Evolutionary conservation across 306 rosid species (phyloP).

Genomic region (Fragaria ananassa): DNA sequence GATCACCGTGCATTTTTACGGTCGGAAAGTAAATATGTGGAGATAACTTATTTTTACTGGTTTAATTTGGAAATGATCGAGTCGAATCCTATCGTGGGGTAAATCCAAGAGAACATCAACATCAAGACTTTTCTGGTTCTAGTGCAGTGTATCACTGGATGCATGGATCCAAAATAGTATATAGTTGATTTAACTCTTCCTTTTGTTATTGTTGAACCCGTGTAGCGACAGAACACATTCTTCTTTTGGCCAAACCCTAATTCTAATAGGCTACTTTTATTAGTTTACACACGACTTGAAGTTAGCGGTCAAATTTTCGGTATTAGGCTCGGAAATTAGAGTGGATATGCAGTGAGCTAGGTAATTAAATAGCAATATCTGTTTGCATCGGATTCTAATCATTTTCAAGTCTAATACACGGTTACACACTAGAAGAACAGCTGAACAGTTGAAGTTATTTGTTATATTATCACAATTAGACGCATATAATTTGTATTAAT

Average conservation of each 20-base stretch:
- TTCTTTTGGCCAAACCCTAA: neutral
- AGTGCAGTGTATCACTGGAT: neutral
- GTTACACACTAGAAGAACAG: neutral
- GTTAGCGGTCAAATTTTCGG: neutral
- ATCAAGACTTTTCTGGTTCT: neutral
- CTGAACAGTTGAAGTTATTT: neutral
- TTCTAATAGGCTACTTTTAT: neutral
- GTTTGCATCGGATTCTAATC: neutral
- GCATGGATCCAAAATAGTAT: neutral
- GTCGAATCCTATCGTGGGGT: neutral
- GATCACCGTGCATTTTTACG: neutral
- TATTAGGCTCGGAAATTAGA: neutral
- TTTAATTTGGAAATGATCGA: neutral
- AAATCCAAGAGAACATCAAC: neutral
- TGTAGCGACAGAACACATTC: conserved; percentile 2
- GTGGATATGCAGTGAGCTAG: neutral
- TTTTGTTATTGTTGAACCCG: neutral
- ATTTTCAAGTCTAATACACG: neutral
- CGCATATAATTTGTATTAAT: neutral
- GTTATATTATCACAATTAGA: neutral
- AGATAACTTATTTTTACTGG: neutral
- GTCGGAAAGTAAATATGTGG: neutral
- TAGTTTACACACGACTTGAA: neutral
- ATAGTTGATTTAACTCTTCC: neutral
- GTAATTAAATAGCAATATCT: neutral